phyloP scores from a whole-genome alignment of 805 yeast species.

The Lipomyces japonicus region DNA sequence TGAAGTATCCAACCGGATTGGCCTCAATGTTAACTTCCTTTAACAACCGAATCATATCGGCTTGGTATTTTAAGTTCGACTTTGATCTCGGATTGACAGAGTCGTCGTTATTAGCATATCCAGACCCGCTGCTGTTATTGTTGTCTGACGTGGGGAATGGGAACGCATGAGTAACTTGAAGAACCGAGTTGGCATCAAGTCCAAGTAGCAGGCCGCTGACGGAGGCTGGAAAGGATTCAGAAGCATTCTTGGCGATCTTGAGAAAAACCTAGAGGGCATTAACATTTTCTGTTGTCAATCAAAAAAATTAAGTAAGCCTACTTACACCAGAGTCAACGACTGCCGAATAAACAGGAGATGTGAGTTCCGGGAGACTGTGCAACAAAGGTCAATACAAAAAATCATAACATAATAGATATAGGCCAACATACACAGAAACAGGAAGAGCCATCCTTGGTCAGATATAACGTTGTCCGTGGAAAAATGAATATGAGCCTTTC shows the following conservation, averaged over 20 bases:
- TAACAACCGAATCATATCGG: constrained; percentile 60
- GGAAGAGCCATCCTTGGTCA: constrained; percentile 28
- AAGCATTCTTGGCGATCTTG: constrained; percentile 63
- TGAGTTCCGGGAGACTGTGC: constrained; percentile 27
- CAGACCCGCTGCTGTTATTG: constrained; percentile 11
- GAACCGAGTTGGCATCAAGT: constrained; percentile 48
- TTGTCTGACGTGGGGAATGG: constrained; percentile 51
- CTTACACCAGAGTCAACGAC: constrained; percentile 29
- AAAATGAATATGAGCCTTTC: too few relatives aligned
- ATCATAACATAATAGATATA: neutral
- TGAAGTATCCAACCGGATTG: constrained; percentile 78
- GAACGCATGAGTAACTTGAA: constrained; percentile 55
- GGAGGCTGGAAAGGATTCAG: constrained; percentile 58
- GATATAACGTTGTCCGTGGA: too few relatives aligned
- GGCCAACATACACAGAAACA: constrained; percentile 22
- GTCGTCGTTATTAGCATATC: constrained; percentile 47
- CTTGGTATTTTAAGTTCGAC: constrained; percentile 64
- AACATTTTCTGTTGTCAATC: neutral
- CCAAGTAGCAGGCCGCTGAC: constrained; percentile 74
- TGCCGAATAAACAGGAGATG: constrained; percentile 23
- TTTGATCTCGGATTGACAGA: constrained; percentile 60
- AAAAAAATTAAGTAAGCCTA: neutral
- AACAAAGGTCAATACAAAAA: neutral
- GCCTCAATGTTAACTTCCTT: constrained; percentile 61
- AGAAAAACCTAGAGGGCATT: constrained; percentile 41